These are phyloP conservation scores for Lichtheimia ramosa DNA, from an alignment of 371 early-diverging fungal genomes.

Conservation along the genomic window DNA sequence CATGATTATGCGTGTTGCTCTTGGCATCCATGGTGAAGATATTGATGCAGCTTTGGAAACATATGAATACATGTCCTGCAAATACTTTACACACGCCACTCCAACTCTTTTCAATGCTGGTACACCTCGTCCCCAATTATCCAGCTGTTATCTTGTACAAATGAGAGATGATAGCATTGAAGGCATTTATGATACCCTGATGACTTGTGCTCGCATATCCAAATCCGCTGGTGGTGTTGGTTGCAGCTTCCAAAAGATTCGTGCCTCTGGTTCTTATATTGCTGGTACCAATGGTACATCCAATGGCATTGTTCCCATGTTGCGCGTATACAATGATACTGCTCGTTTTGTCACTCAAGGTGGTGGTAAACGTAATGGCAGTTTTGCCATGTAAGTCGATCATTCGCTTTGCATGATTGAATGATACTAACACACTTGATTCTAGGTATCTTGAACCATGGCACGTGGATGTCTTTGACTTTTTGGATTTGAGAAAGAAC, in stretches of 20 bases:
- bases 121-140: slow-evolving; percentile 90
- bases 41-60: slow-evolving; percentile 89
- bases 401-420: background rate
- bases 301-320: slow-evolving; percentile 94
- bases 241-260: slow-evolving; percentile 88
- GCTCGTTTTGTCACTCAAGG: slow-evolving; percentile 96
- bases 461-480: slow-evolving; percentile 95
- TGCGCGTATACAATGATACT: slow-evolving; percentile 94
- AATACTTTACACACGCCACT: slow-evolving; percentile 93
- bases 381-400: slow-evolving; percentile 75
- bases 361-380: slow-evolving; percentile 94
- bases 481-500: slow-evolving; percentile 93
- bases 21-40: slow-evolving; percentile 91
- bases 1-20: slow-evolving; percentile 93
- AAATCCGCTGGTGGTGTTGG: slow-evolving; percentile 97
- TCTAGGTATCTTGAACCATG: slow-evolving; percentile 90
- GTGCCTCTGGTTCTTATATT: slow-evolving; percentile 87
- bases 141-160: slow-evolving; percentile 90
- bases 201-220: slow-evolving; percentile 90
- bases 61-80: slow-evolving; percentile 87
- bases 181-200: slow-evolving; percentile 95
- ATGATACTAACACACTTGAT: background rate
- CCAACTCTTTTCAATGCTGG: slow-evolving; percentile 97
- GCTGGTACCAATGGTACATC: slow-evolving; percentile 93
- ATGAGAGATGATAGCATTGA: slow-evolving; percentile 93